These are phyloP conservation scores for Phoma sp. DNA, from an alignment of 2,329 filamentous ascomycete genomes.

Conservation along the genomic window DNA sequence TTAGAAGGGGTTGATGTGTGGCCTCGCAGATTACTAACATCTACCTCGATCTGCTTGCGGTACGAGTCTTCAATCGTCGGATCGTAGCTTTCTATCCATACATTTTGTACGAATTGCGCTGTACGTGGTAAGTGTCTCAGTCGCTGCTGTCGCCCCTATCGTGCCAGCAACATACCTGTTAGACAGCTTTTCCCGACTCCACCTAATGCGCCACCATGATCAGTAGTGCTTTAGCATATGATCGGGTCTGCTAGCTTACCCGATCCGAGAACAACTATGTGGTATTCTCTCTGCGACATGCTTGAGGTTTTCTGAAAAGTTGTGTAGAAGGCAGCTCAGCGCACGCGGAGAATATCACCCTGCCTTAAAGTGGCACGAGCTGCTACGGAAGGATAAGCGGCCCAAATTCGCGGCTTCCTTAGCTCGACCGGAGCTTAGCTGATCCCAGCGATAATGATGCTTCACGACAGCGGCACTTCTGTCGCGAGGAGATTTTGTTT, in stretches of 20 bases:
- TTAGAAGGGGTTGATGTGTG: slow-evolving; percentile 15
- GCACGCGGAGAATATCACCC: slow-evolving; percentile 22
- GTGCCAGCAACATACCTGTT: slow-evolving; percentile 66
- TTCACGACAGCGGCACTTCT: slow-evolving; percentile 23
- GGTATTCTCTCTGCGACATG: slow-evolving; percentile 52
- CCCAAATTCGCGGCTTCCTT: slow-evolving; percentile 34
- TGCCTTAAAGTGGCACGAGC: slow-evolving; percentile 31
- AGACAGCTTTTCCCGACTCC: slow-evolving; percentile 93
- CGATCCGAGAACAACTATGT: slow-evolving; percentile 52
- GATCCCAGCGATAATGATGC: slow-evolving; percentile 24
- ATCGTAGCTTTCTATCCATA: slow-evolving; percentile 83
- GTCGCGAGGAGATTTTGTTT: slow-evolving; percentile 25
- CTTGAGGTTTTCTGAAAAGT: slow-evolving; percentile 21
- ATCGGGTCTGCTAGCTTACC: slow-evolving; percentile 39
- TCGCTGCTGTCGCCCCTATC: not conserved
- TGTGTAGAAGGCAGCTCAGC: slow-evolving; percentile 17
- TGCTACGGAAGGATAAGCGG: slow-evolving; percentile 41
- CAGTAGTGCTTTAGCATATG: slow-evolving; percentile 26
- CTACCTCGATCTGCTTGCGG: slow-evolving; percentile 70
- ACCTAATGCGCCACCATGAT: slow-evolving; percentile 59
- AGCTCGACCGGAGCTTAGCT: slow-evolving; percentile 30
- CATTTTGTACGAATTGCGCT: slow-evolving; percentile 91
- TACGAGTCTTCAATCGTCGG: slow-evolving; percentile 69
- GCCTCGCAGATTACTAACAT: slow-evolving; percentile 65
- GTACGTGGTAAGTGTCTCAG: slow-evolving; percentile 22